Evolutionary conservation across 257 asterid genomes (phyloP).

Genomic region (Salvia splendens): DNA sequence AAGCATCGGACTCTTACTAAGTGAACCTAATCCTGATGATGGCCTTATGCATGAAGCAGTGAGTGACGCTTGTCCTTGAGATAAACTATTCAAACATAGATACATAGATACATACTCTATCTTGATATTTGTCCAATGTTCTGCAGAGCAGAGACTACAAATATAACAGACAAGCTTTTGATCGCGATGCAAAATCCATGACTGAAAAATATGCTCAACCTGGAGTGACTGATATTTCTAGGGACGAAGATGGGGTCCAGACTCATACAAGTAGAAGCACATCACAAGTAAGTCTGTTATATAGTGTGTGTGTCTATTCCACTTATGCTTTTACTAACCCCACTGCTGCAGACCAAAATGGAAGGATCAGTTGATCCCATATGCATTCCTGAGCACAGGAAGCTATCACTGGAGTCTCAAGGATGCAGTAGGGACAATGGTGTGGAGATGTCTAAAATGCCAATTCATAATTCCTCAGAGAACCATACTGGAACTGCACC

Average conservation of each 20-base stretch:
- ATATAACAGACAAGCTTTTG: conserved; percentile 74
- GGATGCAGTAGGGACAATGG: conserved; percentile 39
- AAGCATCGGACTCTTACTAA: conserved; percentile 72
- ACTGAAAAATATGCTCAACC: conserved; percentile 64
- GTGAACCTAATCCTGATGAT: conserved; percentile 93
- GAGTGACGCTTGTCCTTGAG: conserved; percentile 37
- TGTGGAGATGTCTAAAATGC: conserved; percentile 28
- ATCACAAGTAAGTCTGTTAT: conserved; percentile 42
- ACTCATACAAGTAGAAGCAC: conserved; percentile 36
- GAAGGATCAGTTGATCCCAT: conserved; percentile 41
- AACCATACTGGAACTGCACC: conserved; percentile 33
- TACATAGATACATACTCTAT: conserved; percentile 1
- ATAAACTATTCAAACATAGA: neutral
- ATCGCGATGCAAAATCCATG: conserved; percentile 80
- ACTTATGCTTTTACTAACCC: conserved; percentile 23
- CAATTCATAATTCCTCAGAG: conserved; percentile 27
- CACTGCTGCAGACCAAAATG: conserved; percentile 44
- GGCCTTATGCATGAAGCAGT: conserved; percentile 92
- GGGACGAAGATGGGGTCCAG: conserved; percentile 37
- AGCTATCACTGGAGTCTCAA: conserved; percentile 50
- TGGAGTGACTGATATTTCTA: conserved; percentile 44
- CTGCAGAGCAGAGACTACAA: conserved; percentile 85
- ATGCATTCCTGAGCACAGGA: conserved; percentile 39
- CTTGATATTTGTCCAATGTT: conserved; percentile 24
- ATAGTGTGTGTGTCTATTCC: neutral